Conservation (phyloP, 257 asterid genomes). For the Dorcoceras hygrometricum region DNA sequence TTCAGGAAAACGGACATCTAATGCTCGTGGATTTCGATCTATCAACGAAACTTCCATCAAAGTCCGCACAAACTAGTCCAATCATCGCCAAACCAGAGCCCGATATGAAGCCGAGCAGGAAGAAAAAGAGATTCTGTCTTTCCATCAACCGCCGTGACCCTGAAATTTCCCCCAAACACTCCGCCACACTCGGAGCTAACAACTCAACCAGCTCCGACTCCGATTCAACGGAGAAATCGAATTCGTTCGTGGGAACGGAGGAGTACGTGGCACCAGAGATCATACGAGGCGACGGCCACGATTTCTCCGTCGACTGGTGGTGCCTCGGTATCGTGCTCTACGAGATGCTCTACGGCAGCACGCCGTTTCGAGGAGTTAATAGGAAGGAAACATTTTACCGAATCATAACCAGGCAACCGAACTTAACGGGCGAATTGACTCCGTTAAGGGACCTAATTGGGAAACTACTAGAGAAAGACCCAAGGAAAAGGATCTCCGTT, state of each 20-base stretch:
- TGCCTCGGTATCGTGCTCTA: conserved; percentile 74
- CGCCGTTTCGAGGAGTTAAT: conserved; percentile 76
- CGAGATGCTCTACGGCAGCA: conserved; percentile 89
- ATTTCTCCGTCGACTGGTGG: conserved; percentile 97
- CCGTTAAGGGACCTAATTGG: conserved; percentile 76
- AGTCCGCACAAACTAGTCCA: conserved; percentile 41
- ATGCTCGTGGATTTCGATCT: conserved; percentile 95
- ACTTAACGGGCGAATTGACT: conserved; percentile 71
- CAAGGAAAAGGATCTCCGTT: conserved; percentile 48
- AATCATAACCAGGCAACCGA: conserved; percentile 44
- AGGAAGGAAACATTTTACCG: conserved; percentile 74
- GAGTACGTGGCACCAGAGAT: conserved; percentile 95
- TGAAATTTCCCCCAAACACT: conserved; percentile 42
- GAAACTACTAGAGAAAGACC: conserved; percentile 78
- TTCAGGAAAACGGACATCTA: conserved; percentile 80
- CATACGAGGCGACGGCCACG: conserved; percentile 79
- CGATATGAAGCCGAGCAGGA: conserved; percentile 27
- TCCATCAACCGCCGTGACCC: conserved; percentile 38
- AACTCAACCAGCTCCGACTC: conserved; percentile 34
- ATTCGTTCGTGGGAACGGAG: conserved; percentile 96
- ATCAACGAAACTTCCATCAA: conserved; percentile 60
- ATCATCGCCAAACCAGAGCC: conserved; percentile 26
- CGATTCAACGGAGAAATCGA: conserved; percentile 55
- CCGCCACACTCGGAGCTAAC: conserved; percentile 33
- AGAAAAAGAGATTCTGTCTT: conserved; percentile 25